A percentile compares a stretch with the other conserved stretches of the same genome.
Evolutionary conservation across 1,139 yeast species (phyloP).

Genomic region (Suhomyces anneliseae): DNA sequence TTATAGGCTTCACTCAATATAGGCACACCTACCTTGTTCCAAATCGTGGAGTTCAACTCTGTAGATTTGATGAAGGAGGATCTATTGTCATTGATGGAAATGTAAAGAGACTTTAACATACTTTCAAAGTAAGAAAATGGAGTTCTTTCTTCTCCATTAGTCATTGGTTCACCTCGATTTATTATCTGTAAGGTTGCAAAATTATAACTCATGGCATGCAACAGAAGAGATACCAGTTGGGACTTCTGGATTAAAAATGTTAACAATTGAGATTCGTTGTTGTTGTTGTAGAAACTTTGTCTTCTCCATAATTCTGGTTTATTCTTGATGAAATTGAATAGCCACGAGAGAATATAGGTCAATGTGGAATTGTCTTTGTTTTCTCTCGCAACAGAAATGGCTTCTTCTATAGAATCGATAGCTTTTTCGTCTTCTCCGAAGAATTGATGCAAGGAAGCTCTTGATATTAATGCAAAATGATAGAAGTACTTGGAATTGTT

Average conservation of each 20-base stretch:
- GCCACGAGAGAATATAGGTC: slow-evolving; percentile 78
- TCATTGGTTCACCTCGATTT: slow-evolving; percentile 51
- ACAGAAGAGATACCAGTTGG: slow-evolving; percentile 48
- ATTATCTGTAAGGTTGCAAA: slow-evolving; percentile 57
- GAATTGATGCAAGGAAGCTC: slow-evolving; percentile 76
- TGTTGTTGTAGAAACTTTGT: slow-evolving; percentile 42
- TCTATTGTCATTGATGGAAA: slow-evolving; percentile 42
- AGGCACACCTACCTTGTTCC: slow-evolving; percentile 53
- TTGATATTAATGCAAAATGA: slow-evolving; percentile 78
- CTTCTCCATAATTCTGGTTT: slow-evolving; percentile 58
- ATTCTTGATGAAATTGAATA: slow-evolving; percentile 66
- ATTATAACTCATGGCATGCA: slow-evolving; percentile 61
- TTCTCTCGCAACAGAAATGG: slow-evolving; percentile 85
- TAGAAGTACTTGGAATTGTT: slow-evolving; percentile 63
- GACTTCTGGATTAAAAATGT: slow-evolving; percentile 62
- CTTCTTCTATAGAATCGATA: slow-evolving; percentile 78
- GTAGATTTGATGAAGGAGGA: slow-evolving; percentile 45
- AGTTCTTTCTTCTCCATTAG: slow-evolving; percentile 11
- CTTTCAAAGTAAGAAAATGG: slow-evolving; percentile 45
- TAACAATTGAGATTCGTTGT: slow-evolving; percentile 57
- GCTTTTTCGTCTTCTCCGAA: slow-evolving; percentile 79
- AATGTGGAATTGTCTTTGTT: slow-evolving; percentile 74
- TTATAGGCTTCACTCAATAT: slow-evolving; percentile 47
- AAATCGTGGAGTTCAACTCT: slow-evolving; percentile 47
- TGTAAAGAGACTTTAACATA: slow-evolving; percentile 52